Percentiles rank a stretch among this genome's conserved stretches.
Evolutionary conservation across 768 basidiomycete genomes (phyloP).

Genomic region (Sutorius australiensis): DNA sequence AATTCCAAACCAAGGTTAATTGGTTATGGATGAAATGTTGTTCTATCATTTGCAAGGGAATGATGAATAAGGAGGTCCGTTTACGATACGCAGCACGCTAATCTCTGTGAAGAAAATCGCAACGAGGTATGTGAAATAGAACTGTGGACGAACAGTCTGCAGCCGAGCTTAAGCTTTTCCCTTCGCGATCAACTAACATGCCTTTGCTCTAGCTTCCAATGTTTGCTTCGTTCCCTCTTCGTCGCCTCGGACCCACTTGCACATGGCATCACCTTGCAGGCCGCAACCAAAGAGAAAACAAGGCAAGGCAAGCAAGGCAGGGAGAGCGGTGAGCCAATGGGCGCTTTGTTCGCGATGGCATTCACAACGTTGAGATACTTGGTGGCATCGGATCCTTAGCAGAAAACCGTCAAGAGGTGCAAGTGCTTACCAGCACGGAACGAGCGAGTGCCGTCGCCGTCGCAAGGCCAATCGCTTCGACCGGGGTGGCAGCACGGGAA

Average conservation of each 20-base stretch:
- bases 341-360: slow-evolving; percentile 33
- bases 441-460: slow-evolving; percentile 44
- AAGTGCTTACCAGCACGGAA: slow-evolving; percentile 39
- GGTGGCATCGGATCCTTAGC: slow-evolving; percentile 30
- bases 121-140: no score
- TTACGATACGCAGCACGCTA: no score
- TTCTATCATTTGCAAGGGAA: neutral
- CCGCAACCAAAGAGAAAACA: slow-evolving; percentile 50
- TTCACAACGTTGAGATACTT: slow-evolving; percentile 42
- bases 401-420: neutral
- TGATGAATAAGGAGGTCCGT: neutral
- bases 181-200: slow-evolving; percentile 40
- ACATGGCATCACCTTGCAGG: slow-evolving; percentile 48
- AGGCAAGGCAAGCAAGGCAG: slow-evolving; percentile 41
- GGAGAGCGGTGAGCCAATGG: slow-evolving; percentile 26
- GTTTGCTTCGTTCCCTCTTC: slow-evolving; percentile 36
- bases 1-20: neutral
- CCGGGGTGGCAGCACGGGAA: slow-evolving; percentile 38
- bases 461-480: slow-evolving; percentile 43
- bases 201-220: slow-evolving; percentile 42
- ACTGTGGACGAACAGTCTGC: neutral
- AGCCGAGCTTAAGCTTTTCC: slow-evolving; percentile 25
- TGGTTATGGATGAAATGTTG: neutral
- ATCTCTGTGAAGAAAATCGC: no score
- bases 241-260: slow-evolving; percentile 45